Conservation (phyloP, 2,329 filamentous ascomycete species). For the Ascochyta lentis region DNA sequence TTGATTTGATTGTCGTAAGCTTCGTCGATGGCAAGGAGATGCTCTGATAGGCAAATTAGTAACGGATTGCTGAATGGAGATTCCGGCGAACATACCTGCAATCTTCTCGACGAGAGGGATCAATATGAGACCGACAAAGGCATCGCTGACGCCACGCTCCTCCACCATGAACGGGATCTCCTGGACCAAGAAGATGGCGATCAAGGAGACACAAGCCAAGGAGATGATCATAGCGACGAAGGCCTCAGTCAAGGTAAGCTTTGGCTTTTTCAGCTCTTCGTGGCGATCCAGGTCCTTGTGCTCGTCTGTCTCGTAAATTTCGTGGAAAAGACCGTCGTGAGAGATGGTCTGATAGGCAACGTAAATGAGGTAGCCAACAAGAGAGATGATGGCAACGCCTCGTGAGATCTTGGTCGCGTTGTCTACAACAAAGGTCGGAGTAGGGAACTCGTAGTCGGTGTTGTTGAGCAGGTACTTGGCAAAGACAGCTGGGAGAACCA, state of each 20-base stretch:
- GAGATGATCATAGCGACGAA: conserved; percentile 69
- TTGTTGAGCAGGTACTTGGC: conserved; percentile 52
- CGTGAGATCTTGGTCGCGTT: conserved; percentile 72
- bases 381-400: conserved; percentile 72
- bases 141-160: conserved; percentile 55
- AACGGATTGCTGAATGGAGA: neutral
- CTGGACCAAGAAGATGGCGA: conserved; percentile 75
- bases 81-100: conserved; percentile 52
- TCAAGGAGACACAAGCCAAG: conserved; percentile 73
- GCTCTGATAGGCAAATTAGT: conserved; percentile 59
- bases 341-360: conserved; percentile 77
- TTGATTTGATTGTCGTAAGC: conserved; percentile 86
- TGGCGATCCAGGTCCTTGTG: conserved; percentile 68
- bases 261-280: conserved; percentile 66
- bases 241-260: conserved; percentile 78
- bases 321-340: conserved; percentile 78
- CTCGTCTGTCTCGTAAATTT: conserved; percentile 75
- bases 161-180: conserved; percentile 70
- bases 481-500: conserved; percentile 60
- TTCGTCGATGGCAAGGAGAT: conserved; percentile 83
- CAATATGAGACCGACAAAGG: conserved; percentile 75
- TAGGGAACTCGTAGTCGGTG: conserved; percentile 44
- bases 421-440: conserved; percentile 62
- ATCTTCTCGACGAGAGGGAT: conserved; percentile 85
- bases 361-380: conserved; percentile 67